Evolutionary conservation across 129 eudicot species (phyloP), one percentile per base, ranked within the genome.

Genomic region (carrot (Daucus carota)): DNA sequence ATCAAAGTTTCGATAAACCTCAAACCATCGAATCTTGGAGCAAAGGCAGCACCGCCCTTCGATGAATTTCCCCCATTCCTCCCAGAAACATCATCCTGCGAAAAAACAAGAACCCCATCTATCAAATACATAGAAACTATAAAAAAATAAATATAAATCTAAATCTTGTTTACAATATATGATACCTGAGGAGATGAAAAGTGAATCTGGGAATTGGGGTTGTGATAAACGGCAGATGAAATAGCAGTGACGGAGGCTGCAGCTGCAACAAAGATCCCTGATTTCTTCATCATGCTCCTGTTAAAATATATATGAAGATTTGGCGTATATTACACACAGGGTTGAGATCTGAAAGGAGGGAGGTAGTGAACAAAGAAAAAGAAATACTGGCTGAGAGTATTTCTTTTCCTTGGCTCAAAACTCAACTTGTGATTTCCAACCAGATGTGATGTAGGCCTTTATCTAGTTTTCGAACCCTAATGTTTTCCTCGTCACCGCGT

Each of bases 121-220:
- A 15, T 57, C 65, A n/a, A 52, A 20, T 20, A 20, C 28, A 22
- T n/a, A n/a, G n/a, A n/a, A n/a, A n/a, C n/a, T n/a, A n/a, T n/a
- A n/a, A n/a, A n/a, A n/a, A 10, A 0, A 47, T 1, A 54, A 31
- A 57, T 57, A 31, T 57, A 24, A 57, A 36, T 36, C 24, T n/a
- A 0, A 52, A 36, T 36, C 40, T 52, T 52, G 3, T 7, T 52
- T 1, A 22, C 28, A 52, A 22, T 9, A 20, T 22, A 22, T 52
- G 4, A 52, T 52, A 63, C 70, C 70, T 63, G 70, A 63, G 36
- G 40, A 31, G 70, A 57, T 57, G 65, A 63, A 63, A 63, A 29
- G 36, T 63, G 70, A 63, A 63, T 63, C 70, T 63, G 70, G 70
- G 70, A 63, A 63, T 0, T 29, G 3, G 36, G 4, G 70, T 29